A percentile compares a stretch with the other conserved stretches of the same genome.
These are phyloP conservation scores for Platanthera zijinensis DNA, from an alignment of 106 monocot species.

Conservation along the genomic window DNA sequence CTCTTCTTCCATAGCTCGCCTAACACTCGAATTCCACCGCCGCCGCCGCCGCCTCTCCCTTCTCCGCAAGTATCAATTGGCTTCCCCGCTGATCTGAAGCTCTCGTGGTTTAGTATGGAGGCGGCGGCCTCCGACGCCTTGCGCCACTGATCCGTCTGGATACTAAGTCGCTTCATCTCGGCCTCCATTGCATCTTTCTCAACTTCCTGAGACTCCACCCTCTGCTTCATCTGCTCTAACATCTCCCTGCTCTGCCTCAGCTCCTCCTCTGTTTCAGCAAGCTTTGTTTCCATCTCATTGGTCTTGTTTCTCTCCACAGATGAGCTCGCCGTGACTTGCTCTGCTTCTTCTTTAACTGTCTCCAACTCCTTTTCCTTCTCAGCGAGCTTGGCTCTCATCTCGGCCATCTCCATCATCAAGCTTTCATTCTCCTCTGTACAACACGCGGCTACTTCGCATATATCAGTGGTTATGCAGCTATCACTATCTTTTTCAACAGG, in stretches of 20 bases:
- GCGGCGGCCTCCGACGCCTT: slow-evolving; percentile 60
- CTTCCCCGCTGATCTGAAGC: neutral
- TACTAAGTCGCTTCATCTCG: slow-evolving; percentile 40
- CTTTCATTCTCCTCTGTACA: neutral
- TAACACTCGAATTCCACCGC: neutral
- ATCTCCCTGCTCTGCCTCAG: slow-evolving; percentile 21
- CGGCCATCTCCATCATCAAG: neutral
- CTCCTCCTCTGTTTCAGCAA: slow-evolving; percentile 24
- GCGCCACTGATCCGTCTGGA: slow-evolving; percentile 54
- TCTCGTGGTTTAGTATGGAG: slow-evolving; percentile 13
- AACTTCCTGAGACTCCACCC: slow-evolving; percentile 21
- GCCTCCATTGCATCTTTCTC: slow-evolving; percentile 28
- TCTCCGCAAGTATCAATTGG: neutral
- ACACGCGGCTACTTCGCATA: slow-evolving; percentile 1
- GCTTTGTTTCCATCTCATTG: slow-evolving; percentile 31
- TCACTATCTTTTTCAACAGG: neutral
- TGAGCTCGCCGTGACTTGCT: slow-evolving; percentile 9
- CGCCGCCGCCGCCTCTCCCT: neutral
- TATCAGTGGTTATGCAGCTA: slow-evolving; percentile 11
- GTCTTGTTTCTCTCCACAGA: slow-evolving; percentile 12
- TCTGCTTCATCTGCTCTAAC: slow-evolving; percentile 16
- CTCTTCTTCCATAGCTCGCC: slow-evolving; percentile 6
- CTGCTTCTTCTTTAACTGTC: slow-evolving; percentile 17
- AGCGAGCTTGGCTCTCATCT: slow-evolving; percentile 13
- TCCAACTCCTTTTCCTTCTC: slow-evolving; percentile 22